Percentiles rank a stretch among this genome's conserved stretches.
Evolutionary conservation across 2,329 filamentous ascomycete genomes (phyloP).

Genomic region (Aspergillus spinulosporus): DNA sequence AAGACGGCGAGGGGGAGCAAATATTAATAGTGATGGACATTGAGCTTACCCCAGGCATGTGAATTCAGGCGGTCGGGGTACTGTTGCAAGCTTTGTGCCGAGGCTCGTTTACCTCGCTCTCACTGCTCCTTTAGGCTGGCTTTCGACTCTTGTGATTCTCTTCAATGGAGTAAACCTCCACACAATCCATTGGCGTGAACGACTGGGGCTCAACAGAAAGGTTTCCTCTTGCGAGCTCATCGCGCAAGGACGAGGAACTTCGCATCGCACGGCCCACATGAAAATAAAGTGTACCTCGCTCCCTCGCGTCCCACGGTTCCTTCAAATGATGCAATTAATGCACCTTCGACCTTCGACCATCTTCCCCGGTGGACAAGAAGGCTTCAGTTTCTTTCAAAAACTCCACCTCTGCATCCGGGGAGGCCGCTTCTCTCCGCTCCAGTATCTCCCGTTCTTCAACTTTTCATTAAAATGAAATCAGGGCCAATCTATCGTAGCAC

Average conservation of each 20-base stretch:
- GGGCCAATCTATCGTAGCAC: too few relatives aligned
- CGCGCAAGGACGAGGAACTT: too few relatives aligned
- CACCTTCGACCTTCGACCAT: neutral
- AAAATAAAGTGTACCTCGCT: neutral
- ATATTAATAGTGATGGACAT: slow-evolving; percentile 26
- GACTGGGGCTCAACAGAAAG: neutral
- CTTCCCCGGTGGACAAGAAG: too few relatives aligned
- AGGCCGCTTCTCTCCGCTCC: too few relatives aligned
- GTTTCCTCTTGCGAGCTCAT: slow-evolving; percentile 2
- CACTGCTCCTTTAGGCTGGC: neutral
- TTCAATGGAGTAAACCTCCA: neutral
- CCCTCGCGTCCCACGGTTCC: neutral
- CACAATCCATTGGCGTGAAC: neutral
- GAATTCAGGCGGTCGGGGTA: slow-evolving; percentile 21
- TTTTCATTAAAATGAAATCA: too few relatives aligned
- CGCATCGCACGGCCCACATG: neutral
- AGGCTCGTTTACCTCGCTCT: slow-evolving; percentile 15
- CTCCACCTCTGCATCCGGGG: too few relatives aligned
- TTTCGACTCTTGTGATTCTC: neutral
- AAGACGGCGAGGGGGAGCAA: slow-evolving; percentile 13
- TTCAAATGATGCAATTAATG: neutral
- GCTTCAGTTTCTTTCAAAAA: too few relatives aligned
- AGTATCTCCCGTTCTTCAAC: too few relatives aligned
- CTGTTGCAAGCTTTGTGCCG: slow-evolving; percentile 16
- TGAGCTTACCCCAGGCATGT: slow-evolving; percentile 27